These are phyloP conservation scores for Boeremia lycopersici DNA, from an alignment of 2,329 filamentous ascomycete genomes.

Conservation along the genomic window DNA sequence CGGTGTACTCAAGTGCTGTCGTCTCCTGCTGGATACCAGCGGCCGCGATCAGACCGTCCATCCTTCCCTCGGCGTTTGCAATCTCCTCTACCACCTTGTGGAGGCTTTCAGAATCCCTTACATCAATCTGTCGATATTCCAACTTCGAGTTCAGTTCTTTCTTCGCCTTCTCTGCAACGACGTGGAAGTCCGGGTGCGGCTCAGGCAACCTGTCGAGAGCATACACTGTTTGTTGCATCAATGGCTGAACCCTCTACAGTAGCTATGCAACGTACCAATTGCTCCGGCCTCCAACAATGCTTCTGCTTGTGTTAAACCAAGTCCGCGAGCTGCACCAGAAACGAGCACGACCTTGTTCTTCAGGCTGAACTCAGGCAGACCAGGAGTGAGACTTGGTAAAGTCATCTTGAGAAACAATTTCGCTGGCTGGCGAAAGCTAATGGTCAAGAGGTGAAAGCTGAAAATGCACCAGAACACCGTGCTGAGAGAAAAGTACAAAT, in stretches of 20 bases:
- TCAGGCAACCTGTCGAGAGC: conserved; percentile 67
- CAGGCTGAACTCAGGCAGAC: conserved; percentile 76
- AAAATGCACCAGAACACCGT: not conserved
- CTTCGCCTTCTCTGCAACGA: conserved; percentile 67
- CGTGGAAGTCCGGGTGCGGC: conserved; percentile 67
- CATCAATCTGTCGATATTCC: conserved; percentile 79
- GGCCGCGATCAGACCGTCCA: conserved; percentile 80
- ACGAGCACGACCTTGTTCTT: conserved; percentile 72
- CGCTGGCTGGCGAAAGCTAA: not conserved
- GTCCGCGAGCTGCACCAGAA: conserved; percentile 72
- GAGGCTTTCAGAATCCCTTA: conserved; percentile 71
- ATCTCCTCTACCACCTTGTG: conserved; percentile 73
- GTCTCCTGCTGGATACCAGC: conserved; percentile 84
- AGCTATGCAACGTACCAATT: conserved; percentile 52
- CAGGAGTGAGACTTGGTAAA: conserved; percentile 15
- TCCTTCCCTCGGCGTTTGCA: conserved; percentile 69
- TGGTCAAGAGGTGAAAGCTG: not conserved
- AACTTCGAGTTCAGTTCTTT: conserved; percentile 70
- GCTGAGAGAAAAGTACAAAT: not conserved
- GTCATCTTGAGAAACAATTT: conserved; percentile 18
- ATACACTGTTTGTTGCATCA: conserved; percentile 59
- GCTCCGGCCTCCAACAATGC: conserved; percentile 77
- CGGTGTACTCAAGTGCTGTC: conserved; percentile 76
- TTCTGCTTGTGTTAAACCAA: conserved; percentile 76
- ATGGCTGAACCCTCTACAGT: not conserved